Percentiles rank a stretch among this genome's conserved stretches.
Evolutionary conservation across 2,329 filamentous ascomycete genomes (phyloP).

Genomic region (Phaeomoniella chlamydospora): DNA sequence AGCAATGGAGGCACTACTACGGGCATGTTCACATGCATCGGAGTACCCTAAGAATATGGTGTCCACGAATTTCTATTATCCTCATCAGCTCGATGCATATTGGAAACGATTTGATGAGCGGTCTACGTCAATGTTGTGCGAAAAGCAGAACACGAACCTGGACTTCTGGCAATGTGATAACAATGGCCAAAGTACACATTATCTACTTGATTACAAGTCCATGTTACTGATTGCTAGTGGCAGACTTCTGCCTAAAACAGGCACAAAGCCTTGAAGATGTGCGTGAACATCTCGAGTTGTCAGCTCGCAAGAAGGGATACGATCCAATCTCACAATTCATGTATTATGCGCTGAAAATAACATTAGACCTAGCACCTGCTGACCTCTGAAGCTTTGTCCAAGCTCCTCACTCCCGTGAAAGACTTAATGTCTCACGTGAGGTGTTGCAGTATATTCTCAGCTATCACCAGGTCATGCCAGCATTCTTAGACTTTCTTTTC

Average conservation of each 20-base stretch:
- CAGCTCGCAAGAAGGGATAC: background rate
- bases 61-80: background rate
- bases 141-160: background rate
- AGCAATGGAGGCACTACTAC: background rate
- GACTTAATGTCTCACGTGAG: constrained; percentile 6
- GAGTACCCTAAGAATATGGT: background rate
- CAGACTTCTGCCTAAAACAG: background rate
- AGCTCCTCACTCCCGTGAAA: constrained; percentile 6
- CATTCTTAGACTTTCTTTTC: constrained; percentile 16
- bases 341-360: background rate
- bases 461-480: constrained; percentile 17
- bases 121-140: background rate
- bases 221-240: background rate
- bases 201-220: no score
- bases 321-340: background rate
- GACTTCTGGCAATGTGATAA: background rate
- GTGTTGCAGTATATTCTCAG: constrained; percentile 10
- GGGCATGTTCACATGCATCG: background rate
- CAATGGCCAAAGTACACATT: background rate
- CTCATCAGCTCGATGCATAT: background rate
- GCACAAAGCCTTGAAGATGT: background rate
- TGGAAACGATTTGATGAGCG: background rate
- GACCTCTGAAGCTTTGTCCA: constrained; percentile 5
- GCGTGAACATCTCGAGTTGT: background rate
- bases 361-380: background rate